Base-by-base conservation (phyloP, 2,329 filamentous ascomycete species). In the Hypoxylon sp. region DNA sequence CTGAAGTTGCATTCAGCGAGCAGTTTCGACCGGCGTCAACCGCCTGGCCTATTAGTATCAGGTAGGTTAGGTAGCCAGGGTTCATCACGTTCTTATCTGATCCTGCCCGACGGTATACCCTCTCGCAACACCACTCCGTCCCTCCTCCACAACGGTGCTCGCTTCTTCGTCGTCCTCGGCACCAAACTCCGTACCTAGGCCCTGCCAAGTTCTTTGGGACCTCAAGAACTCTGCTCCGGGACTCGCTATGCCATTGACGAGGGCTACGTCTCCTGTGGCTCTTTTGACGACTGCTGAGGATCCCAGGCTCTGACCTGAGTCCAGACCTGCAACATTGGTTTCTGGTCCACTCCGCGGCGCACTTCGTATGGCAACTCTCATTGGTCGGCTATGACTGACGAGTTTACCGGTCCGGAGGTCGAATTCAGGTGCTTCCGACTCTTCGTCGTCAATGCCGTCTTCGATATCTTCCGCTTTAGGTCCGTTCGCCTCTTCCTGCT, bases 361-460 rank as follows among this genome's bases (percentile, higher is more conserved):
- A 75, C 74, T 72, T 70, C 73, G 71, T 72, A 79, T 70, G 54
- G 82, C 80, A 74, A 79, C 74, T 3, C 83, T 82, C 88, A 95
- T 92, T 4, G 93, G 93, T 58, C 93, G 86, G 62, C 91, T 91
- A 71, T 91, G 88, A 11, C 89, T 91, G 42, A 96, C 84, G 72
- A 97, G 92, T 66, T 87, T 89, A 33, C 95, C 95, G 1, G 94
- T 97, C 11, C 95, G 86, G 8, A 98, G 85, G 78, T 99, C 95
- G 72, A 97, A 99, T 72, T 97, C 93, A 0, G 96, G 96, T 0
- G 93, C 88, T 70, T 91, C 89, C 0, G 91, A 93, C 73, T 93
- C 90, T 45, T 90, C 87, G 18, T 88, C 86, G n/a, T 82, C 83
- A 3, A 86, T 81, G 0, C 82, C 82, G 1, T 80, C 80, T 11